Evolutionary conservation across 1,284 basidiomycete species (phyloP).

Genomic region (Chalciporus sp.): DNA sequence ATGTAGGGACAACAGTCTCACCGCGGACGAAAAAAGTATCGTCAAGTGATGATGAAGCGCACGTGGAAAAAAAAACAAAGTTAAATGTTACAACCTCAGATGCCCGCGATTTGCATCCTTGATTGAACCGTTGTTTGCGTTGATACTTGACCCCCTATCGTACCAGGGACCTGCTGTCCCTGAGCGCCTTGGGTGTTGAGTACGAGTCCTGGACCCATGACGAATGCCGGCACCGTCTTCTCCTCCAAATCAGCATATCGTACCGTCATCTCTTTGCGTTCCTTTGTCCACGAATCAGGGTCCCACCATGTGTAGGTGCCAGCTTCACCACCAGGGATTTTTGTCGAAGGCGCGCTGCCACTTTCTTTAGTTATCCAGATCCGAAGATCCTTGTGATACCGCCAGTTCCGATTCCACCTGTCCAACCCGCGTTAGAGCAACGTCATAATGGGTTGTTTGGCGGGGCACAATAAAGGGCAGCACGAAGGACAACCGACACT

Average conservation of each 20-base stretch:
- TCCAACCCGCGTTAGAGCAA: constrained; percentile 9
- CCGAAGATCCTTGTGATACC: constrained; percentile 94
- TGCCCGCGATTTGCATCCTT: constrained; percentile 39
- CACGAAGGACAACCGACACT: constrained; percentile 36
- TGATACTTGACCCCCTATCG: constrained; percentile 31
- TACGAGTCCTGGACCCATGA: constrained; percentile 54
- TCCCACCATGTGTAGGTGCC: constrained; percentile 94
- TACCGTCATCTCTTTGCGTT: constrained; percentile 85
- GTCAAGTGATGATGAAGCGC: constrained; percentile 12
- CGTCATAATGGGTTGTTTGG: background rate
- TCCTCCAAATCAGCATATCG: constrained; percentile 88
- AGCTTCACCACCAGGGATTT: constrained; percentile 87
- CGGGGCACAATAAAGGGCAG: background rate
- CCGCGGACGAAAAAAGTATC: constrained; percentile 17
- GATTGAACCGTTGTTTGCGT: constrained; percentile 31
- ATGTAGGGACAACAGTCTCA: constrained; percentile 8
- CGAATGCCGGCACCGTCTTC: constrained; percentile 69
- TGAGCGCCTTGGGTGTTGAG: constrained; percentile 36
- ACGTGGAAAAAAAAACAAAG: constrained; percentile 1
- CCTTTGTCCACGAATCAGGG: constrained; percentile 85
- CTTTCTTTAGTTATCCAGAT: constrained; percentile 96
- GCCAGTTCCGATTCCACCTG: constrained; percentile 96
- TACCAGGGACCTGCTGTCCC: constrained; percentile 32
- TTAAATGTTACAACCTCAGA: constrained; percentile 29
- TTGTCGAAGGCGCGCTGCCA: constrained; percentile 80